Evolutionary conservation across 1,139 yeast genomes (phyloP).

Genomic region (Arxiozyma heterogenica): DNA sequence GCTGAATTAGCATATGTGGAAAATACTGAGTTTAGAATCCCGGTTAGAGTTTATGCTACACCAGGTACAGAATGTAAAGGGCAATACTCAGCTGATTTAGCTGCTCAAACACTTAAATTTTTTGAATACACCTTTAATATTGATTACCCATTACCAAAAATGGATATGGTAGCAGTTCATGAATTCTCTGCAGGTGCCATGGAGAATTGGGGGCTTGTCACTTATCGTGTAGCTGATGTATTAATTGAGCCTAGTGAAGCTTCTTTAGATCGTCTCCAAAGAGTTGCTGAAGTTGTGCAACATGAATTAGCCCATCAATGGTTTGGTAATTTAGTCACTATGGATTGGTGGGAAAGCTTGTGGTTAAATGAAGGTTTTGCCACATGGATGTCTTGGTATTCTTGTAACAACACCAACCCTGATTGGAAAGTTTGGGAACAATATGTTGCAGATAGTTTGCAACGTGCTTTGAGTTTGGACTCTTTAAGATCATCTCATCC

Average conservation of each 20-base stretch:
- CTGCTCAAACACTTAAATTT: conserved; percentile 59
- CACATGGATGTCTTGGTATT: conserved; percentile 66
- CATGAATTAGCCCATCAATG: conserved; percentile 81
- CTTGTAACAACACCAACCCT: conserved; percentile 36
- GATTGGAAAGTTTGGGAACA: conserved; percentile 63
- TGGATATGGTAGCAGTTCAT: conserved; percentile 67
- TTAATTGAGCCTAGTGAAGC: conserved; percentile 48
- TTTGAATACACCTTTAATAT: conserved; percentile 57
- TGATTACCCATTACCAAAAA: conserved; percentile 63
- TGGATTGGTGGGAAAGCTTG: conserved; percentile 82
- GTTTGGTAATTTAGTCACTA: conserved; percentile 76
- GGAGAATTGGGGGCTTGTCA: conserved; percentile 76
- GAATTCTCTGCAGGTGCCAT: conserved; percentile 72
- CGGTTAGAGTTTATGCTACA: conserved; percentile 65
- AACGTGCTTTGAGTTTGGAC: conserved; percentile 56
- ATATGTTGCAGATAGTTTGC: conserved; percentile 46
- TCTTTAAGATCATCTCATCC: conserved; percentile 70
- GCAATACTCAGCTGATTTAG: conserved; percentile 51
- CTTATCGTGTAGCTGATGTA: conserved; percentile 63
- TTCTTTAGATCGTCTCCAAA: conserved; percentile 33
- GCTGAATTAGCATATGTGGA: conserved; percentile 72
- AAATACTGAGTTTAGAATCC: conserved; percentile 35
- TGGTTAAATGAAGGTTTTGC: conserved; percentile 84
- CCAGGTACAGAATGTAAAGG: conserved; percentile 60
- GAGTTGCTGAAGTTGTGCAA: conserved; percentile 71